These are phyloP conservation scores for Malassezia sp. DNA, from an alignment of 1,284 basidiomycete genomes.

Conservation along the genomic window DNA sequence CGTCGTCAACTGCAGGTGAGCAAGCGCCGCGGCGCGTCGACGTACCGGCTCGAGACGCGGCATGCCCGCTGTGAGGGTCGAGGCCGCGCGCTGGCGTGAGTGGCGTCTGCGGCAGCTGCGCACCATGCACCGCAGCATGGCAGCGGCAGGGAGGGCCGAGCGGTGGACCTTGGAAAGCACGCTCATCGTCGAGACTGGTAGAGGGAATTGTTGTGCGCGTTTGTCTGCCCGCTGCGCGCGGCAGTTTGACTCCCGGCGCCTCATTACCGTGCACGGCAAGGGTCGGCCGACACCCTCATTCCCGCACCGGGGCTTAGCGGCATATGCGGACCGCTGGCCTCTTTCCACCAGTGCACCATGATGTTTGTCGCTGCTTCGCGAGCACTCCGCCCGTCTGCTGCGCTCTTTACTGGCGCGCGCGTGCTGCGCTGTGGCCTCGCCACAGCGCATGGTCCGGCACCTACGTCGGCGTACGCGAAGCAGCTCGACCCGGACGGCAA, in stretches of 20 bases:
- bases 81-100: conserved; percentile 52
- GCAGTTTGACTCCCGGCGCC: too few relatives aligned
- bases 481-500: conserved; percentile 55
- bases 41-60: conserved; percentile 62
- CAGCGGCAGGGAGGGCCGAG: conserved; percentile 4
- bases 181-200: conserved; percentile 3
- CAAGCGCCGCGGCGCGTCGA: not conserved
- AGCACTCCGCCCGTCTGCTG: conserved; percentile 10
- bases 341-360: too few relatives aligned
- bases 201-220: too few relatives aligned
- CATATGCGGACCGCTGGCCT: too few relatives aligned
- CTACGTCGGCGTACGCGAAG: conserved; percentile 43
- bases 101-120: conserved; percentile 21
- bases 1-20: conserved; percentile 58
- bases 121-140: conserved; percentile 8
- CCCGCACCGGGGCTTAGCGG: too few relatives aligned
- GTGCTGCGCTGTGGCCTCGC: conserved; percentile 33
- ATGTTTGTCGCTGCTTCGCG: conserved; percentile 16
- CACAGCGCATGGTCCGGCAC: conserved; percentile 30
- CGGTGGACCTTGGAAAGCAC: conserved; percentile 12
- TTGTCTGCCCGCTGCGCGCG: too few relatives aligned
- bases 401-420: conserved; percentile 22
- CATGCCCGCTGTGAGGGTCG: conserved; percentile 68
- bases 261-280: too few relatives aligned
- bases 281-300: too few relatives aligned